phyloP scores from a whole-genome alignment of 2,329 filamentous ascomycete genomes.

The Diaporthe helianthi region DNA sequence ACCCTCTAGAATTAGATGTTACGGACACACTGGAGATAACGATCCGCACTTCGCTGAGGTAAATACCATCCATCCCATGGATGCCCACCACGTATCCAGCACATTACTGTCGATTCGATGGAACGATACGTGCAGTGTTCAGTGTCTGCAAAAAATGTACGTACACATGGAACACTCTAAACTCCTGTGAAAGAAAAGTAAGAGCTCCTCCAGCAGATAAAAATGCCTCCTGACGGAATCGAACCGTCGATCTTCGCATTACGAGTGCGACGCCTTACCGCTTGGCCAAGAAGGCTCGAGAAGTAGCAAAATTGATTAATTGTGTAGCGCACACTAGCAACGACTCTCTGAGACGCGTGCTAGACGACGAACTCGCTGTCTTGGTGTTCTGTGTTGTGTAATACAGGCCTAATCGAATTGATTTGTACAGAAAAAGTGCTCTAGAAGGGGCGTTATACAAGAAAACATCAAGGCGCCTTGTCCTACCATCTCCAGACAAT shows the following conservation, averaged over 20 bases:
- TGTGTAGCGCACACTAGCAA: background rate
- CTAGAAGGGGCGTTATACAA: background rate
- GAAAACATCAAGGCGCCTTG: background rate
- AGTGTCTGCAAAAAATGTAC: background rate
- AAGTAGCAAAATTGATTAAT: rapidly evolving
- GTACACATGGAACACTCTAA: background rate
- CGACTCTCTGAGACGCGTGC: background rate
- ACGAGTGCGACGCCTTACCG: conserved; percentile 34
- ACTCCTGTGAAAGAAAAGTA: background rate
- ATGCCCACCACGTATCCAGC: background rate
- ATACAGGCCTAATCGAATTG: background rate
- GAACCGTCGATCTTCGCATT: conserved; percentile 34
- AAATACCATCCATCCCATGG: background rate
- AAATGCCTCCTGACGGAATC: conserved; percentile 30
- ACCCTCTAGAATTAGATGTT: conserved; percentile 12
- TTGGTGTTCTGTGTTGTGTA: background rate
- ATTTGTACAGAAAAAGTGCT: no score
- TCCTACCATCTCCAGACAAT: no score
- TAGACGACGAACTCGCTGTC: background rate
- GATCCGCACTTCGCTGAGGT: background rate
- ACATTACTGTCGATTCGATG: background rate
- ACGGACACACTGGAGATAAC: background rate
- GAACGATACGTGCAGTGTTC: no score
- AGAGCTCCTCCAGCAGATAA: background rate
- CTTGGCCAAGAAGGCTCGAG: conserved; percentile 30